Base-by-base conservation (phyloP, 345 rosid species). In the Salix brachista region DNA sequence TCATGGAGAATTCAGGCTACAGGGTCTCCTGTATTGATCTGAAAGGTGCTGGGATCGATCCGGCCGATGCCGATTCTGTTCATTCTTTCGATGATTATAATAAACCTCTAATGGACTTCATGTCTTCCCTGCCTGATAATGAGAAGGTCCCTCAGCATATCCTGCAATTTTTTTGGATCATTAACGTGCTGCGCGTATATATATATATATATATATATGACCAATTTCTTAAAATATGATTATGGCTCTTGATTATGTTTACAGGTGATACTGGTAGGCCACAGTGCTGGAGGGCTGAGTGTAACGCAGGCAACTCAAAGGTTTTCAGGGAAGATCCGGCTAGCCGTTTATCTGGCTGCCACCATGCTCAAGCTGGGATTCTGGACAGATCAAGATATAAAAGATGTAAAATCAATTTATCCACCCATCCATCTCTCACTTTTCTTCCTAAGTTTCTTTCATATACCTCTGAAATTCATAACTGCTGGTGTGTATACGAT, bases 271-370 rank as follows among this genome's bases (percentile, higher is more conserved):
- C 76, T 94, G 80, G 97, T 92, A 17, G 98, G 97, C 2, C 98
- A 94, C 69, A 94, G 98, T 74, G 97, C 98, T 3, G 98, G 97
- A 72, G 98, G 98, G 54, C 85, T 94, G 50, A 91, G 90, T 73
- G 75, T 94, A 56, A 94, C 97, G 3, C 85, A 86, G 67, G 92
- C 90, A 41, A 85, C 82, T 71, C 86, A 85, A 58, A 86, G 76
- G 75, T 92, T 90, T 44, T 78, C 89, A 25, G 79, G 85, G 69
- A 92, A 91, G 86, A 88, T 94, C 65, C 75, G 77, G n/a, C 78
- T 85, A 21, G 95, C 92, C 1, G 92, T 91, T 4, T 94, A 85
- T 56, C 65, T 94, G 64, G 93, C 89, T 6, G 98, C 97, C 80
- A 80, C 98, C 26, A 94, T 94, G 98, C 97, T 94, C 17, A 78